Percentiles rank a stretch among this genome's conserved stretches.
Evolutionary conservation across 202 grass and related monocot genomes (phyloP).

Genomic region (Brachypodium distachyon): DNA sequence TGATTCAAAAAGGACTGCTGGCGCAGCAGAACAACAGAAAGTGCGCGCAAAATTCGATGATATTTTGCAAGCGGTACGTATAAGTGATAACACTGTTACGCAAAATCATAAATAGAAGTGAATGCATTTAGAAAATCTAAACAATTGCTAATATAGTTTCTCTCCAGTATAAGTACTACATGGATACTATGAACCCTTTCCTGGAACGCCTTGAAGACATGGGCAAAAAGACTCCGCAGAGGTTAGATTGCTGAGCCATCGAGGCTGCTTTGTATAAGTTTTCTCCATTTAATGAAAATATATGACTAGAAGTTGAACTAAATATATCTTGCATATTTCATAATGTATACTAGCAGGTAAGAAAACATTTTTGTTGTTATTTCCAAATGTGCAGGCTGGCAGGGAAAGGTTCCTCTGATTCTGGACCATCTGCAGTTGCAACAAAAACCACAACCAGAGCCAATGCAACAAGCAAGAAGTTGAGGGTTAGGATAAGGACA

Average conservation of each 20-base stretch:
- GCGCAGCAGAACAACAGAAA: conserved; percentile 15
- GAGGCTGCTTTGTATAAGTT: background rate
- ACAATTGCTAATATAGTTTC: conserved; percentile 13
- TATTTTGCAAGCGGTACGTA: conserved; percentile 39
- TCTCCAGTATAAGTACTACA: conserved; percentile 19
- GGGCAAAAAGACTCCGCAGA: background rate
- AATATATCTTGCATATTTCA: background rate
- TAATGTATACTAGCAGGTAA: background rate
- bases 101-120: background rate
- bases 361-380: background rate
- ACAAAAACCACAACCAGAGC: background rate
- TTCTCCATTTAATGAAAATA: background rate
- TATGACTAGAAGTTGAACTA: background rate
- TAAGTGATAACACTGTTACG: background rate
- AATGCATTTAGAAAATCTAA: background rate
- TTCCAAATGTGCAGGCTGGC: background rate
- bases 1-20: conserved; percentile 2
- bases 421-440: background rate
- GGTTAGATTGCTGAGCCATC: background rate
- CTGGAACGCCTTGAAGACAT: conserved; percentile 9
- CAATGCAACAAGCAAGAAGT: background rate
- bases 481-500: background rate
- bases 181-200: conserved; percentile 5
- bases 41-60: conserved; percentile 26
- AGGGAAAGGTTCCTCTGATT: background rate